Conservation (phyloP, 768 basidiomycete species). For the Lactifluus rugatus region DNA sequence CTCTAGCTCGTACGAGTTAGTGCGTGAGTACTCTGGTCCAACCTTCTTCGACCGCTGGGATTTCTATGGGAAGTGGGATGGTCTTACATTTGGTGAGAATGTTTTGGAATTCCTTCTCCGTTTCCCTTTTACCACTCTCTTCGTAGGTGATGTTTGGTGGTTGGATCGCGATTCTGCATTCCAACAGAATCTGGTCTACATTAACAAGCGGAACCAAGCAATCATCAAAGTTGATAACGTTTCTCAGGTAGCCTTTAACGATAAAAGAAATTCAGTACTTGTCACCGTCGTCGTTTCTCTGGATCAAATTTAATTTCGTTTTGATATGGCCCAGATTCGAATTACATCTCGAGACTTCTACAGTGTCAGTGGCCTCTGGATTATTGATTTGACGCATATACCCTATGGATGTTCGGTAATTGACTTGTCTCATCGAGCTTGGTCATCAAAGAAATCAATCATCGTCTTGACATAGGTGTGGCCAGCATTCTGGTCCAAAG, state of each 20-base stretch:
- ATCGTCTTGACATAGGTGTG: constrained; percentile 28
- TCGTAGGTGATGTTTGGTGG: constrained; percentile 54
- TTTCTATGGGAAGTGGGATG: constrained; percentile 34
- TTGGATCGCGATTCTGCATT: constrained; percentile 39
- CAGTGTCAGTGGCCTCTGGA: constrained; percentile 37
- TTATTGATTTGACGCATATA: constrained; percentile 38
- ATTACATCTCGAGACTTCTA: constrained; percentile 37
- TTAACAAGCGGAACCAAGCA: constrained; percentile 52
- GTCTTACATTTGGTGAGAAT: constrained; percentile 31
- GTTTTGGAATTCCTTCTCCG: not conserved
- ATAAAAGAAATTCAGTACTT: constrained; percentile 52
- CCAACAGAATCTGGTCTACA: constrained; percentile 43
- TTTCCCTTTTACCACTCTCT: not conserved
- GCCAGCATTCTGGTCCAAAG: constrained; percentile 31
- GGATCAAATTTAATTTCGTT: not conserved
- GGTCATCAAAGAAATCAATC: not conserved
- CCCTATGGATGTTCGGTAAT: constrained; percentile 50
- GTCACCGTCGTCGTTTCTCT: not conserved
- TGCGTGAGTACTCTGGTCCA: constrained; percentile 31
- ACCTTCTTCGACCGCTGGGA: constrained; percentile 39
- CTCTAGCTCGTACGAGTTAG: constrained; percentile 25
- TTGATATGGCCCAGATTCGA: constrained; percentile 30
- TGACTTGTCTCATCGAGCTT: not conserved
- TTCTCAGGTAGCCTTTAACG: constrained; percentile 39
- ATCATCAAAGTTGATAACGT: constrained; percentile 69